These are phyloP conservation scores for Cladochytrium replicatum DNA, from an alignment of 192 early-diverging fungal species.

Conservation along the genomic window DNA sequence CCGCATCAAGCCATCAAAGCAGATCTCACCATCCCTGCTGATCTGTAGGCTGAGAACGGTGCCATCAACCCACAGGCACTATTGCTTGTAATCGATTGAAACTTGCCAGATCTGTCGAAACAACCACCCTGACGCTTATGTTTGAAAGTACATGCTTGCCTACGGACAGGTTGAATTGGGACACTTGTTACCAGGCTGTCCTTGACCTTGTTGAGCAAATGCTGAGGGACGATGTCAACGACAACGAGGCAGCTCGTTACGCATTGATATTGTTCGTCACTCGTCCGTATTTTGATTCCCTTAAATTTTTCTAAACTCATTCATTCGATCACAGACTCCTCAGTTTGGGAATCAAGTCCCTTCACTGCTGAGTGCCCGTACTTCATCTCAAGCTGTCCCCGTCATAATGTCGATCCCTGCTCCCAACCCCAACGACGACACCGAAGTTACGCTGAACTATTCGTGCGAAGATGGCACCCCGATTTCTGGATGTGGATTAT, in stretches of 20 bases:
- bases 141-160: neutral
- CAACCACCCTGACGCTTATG: too few species aligned
- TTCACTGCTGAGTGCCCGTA: neutral
- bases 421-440: neutral
- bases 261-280: constrained; percentile 11
- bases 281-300: neutral
- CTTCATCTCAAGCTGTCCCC: neutral
- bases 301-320: neutral
- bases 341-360: neutral
- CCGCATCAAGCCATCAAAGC: constrained; percentile 6
- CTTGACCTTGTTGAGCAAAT: neutral
- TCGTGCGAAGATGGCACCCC: constrained; percentile 8
- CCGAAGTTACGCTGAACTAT: constrained; percentile 6
- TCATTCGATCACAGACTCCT: constrained; percentile 3
- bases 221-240: constrained; percentile 1
- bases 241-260: constrained; percentile 7
- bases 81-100: too few species aligned
- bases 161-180: neutral
- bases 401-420: neutral
- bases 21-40: constrained; percentile 2
- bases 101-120: too few species aligned
- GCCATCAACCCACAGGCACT: constrained; percentile 11
- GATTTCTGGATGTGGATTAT: too few species aligned
- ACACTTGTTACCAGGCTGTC: neutral
- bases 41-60: neutral